Evolutionary conservation across 495 filamentous ascomycete species (phyloP).

Genomic region (Penicillium tannophilum): DNA sequence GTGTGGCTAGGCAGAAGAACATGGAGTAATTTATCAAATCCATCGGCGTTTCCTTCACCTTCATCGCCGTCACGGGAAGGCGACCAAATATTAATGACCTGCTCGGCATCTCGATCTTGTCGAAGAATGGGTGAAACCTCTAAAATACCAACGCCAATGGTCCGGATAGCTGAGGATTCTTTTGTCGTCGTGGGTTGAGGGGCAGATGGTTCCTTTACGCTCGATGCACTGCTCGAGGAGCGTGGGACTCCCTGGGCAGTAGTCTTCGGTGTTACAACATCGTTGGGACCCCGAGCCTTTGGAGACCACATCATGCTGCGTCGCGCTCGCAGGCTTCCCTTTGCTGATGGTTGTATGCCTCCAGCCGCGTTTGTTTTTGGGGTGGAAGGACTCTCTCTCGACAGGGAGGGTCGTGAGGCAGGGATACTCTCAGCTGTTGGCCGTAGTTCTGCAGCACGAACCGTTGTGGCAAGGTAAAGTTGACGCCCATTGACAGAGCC

Average conservation of each 20-base stretch:
- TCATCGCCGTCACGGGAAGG: slow-evolving; percentile 61
- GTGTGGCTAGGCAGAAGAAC: slow-evolving; percentile 73
- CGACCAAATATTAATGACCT: slow-evolving; percentile 77
- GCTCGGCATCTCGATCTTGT: slow-evolving; percentile 74
- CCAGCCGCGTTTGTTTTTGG: slow-evolving; percentile 26
- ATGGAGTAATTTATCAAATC: slow-evolving; percentile 75
- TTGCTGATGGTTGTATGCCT: slow-evolving; percentile 33
- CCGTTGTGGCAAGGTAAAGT: slow-evolving; percentile 81
- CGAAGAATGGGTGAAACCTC: slow-evolving; percentile 76
- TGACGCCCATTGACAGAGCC: slow-evolving; percentile 63
- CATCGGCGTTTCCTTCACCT: slow-evolving; percentile 53
- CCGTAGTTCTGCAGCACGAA: slow-evolving; percentile 65
- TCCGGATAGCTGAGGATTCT: slow-evolving; percentile 58
- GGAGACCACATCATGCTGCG: slow-evolving; percentile 83
- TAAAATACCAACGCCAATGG: slow-evolving; percentile 80
- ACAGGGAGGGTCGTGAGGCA: slow-evolving; percentile 33
- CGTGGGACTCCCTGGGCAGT: slow-evolving; percentile 45
- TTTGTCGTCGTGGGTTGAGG: slow-evolving; percentile 39
- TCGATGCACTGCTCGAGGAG: slow-evolving; percentile 61
- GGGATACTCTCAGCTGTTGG: slow-evolving; percentile 34
- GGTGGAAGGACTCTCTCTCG: slow-evolving; percentile 40
- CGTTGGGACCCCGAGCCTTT: slow-evolving; percentile 36
- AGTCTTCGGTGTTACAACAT: slow-evolving; percentile 23
- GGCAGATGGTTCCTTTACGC: slow-evolving; percentile 45
- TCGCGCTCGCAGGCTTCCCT: slow-evolving; percentile 55